phyloP scores from a whole-genome alignment of 768 basidiomycete genomes.

The Termitomyces sp. region DNA sequence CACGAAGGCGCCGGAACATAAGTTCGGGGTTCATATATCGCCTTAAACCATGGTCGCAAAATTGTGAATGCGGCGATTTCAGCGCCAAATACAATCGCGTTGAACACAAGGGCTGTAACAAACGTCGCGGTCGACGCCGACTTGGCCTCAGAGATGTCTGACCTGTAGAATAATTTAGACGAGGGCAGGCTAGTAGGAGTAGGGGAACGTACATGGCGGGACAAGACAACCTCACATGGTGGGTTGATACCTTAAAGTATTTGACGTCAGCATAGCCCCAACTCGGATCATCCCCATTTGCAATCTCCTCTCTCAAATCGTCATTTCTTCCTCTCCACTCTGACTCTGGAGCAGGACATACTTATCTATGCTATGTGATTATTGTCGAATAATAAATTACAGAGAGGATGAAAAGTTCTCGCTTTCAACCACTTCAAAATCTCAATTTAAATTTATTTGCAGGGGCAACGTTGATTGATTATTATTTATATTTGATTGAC shows the following conservation, averaged over 20 bases:
- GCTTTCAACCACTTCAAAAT: too few species aligned
- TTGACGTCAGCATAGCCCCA: constrained; percentile 15
- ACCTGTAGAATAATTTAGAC: constrained; percentile 21
- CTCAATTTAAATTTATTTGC: not conserved
- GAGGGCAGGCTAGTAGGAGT: not conserved
- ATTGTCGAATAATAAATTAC: not conserved
- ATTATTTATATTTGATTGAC: not conserved
- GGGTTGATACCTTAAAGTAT: constrained; percentile 3
- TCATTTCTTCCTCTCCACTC: not conserved
- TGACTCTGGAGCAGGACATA: not conserved
- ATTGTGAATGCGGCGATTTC: constrained; percentile 80
- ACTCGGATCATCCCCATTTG: not conserved
- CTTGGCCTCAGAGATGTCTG: constrained; percentile 32
- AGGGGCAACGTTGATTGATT: not conserved
- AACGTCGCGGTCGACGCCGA: constrained; percentile 76
- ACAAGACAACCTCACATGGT: constrained; percentile 15
- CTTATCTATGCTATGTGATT: not conserved
- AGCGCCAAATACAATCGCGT: constrained; percentile 61
- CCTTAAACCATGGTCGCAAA: constrained; percentile 77
- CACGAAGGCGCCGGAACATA: constrained; percentile 45
- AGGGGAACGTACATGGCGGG: constrained; percentile 18
- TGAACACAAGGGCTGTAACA: constrained; percentile 80
- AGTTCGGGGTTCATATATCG: constrained; percentile 86
- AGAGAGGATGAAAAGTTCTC: not conserved
- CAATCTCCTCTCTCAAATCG: not conserved